Evolutionary conservation across 2,329 filamentous ascomycete species (phyloP).

Genomic region (Cladophialophora immunda): DNA sequence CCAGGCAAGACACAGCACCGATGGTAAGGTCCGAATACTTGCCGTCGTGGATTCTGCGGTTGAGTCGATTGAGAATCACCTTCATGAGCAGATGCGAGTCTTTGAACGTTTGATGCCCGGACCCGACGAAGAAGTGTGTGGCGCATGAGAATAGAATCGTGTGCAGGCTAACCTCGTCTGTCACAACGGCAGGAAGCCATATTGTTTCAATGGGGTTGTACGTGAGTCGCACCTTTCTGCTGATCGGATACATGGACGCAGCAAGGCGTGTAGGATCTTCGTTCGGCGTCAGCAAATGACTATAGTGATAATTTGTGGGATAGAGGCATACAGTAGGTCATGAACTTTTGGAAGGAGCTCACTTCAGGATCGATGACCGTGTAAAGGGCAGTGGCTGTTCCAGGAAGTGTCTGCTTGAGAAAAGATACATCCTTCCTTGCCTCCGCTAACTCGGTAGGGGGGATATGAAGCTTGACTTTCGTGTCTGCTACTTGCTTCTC

Average conservation of each 20-base stretch:
- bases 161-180: slow-evolving; percentile 34
- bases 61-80: slow-evolving; percentile 34
- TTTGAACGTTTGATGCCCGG: slow-evolving; percentile 13
- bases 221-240: slow-evolving; percentile 20
- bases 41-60: slow-evolving; percentile 25
- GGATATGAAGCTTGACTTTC: too few relatives aligned
- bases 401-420: slow-evolving; percentile 9
- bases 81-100: slow-evolving; percentile 32
- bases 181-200: slow-evolving; percentile 34
- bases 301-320: neutral
- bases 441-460: neutral
- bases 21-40: slow-evolving; percentile 36
- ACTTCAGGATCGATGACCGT: slow-evolving; percentile 35
- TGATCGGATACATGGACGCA: slow-evolving; percentile 30
- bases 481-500: neutral
- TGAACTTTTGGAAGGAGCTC: slow-evolving; percentile 26
- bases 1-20: slow-evolving; percentile 36
- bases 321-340: slow-evolving; percentile 28
- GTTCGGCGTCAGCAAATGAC: neutral
- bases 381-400: slow-evolving; percentile 25
- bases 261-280: slow-evolving; percentile 33
- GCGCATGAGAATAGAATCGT: slow-evolving; percentile 34
- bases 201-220: slow-evolving; percentile 30
- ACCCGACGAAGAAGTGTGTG: slow-evolving; percentile 18
- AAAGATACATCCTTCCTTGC: neutral